Conservation (phyloP, 106 monocot species). For the Vanilla planifolia region DNA sequence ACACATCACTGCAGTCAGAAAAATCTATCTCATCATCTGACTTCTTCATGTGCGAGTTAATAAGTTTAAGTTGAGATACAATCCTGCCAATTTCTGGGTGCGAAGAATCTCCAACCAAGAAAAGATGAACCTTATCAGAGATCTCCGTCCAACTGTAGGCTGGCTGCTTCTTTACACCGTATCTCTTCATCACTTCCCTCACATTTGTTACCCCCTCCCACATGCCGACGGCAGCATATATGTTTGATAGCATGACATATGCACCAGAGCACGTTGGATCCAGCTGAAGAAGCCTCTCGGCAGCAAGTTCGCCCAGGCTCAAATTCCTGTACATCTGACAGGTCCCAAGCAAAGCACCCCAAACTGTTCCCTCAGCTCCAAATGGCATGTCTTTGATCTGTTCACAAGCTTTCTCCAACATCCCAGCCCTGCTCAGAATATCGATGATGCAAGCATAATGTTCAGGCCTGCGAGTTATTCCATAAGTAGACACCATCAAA, state of each 20-base stretch:
- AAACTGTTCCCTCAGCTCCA: conserved; percentile 46
- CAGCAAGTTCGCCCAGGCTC: conserved; percentile 56
- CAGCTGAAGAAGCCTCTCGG: conserved; percentile 42
- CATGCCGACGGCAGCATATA: conserved; percentile 59
- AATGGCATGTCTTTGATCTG: conserved; percentile 59
- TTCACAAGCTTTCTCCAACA: conserved; percentile 48
- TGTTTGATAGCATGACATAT: conserved; percentile 78
- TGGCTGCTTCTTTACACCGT: conserved; percentile 58
- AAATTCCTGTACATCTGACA: conserved; percentile 43
- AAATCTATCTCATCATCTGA: background rate
- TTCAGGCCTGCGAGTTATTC: conserved; percentile 40
- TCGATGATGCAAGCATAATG: conserved; percentile 83
- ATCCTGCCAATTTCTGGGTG: conserved; percentile 58
- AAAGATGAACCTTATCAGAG: conserved; percentile 50
- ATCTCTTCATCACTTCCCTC: conserved; percentile 54
- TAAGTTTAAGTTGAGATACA: conserved; percentile 28
- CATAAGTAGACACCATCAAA: conserved; percentile 50
- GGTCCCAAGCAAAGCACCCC: conserved; percentile 63
- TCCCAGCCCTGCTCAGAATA: conserved; percentile 53
- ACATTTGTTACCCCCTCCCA: conserved; percentile 61
- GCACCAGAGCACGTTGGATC: conserved; percentile 53
- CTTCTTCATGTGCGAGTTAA: conserved; percentile 49
- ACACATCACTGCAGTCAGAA: background rate
- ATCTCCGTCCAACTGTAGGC: conserved; percentile 80
- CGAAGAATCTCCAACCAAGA: conserved; percentile 55